Base-by-base conservation (phyloP, 2,329 filamentous ascomycete genomes). In the Samsoniella hepiali region DNA sequence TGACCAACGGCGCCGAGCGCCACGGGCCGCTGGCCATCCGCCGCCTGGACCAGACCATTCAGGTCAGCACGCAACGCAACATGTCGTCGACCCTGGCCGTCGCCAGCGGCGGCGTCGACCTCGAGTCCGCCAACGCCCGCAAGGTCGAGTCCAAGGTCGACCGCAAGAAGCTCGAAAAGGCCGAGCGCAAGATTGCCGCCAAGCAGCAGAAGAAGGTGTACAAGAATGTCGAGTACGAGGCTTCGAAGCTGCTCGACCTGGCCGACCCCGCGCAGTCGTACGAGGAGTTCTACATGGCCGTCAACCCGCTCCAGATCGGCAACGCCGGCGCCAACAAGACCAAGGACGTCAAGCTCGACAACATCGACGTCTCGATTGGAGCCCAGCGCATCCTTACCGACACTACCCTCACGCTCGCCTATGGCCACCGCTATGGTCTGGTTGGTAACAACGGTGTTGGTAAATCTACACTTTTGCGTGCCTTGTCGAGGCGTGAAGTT, bases 381-480 rank as follows among this genome's bases (percentile, higher is more conserved):
- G 94, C 94, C 63, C 84, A 87, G 72, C 88, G 95, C 65, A 99
- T 99, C 68, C 80, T 98, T 69, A 91, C 90, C 51, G 94, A 99
- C 75, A 97, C 94, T 55, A 91, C 87, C 60, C 81, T 99, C 64
- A 97, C 93, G 1, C 82, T 99, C 67, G 89, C 95, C 0, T 97
- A 96, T 75, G 93, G 94, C 60, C 89, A 93, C 73, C 88, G 95
- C 68, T 99, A 99, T 77, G 95, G 95, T 87, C 82, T 99, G 68
- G 95, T 99, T 69, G 95, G 95, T 84, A 91, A 98, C 83, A 99
- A 99, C 85, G 95, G 95, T 92, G 94, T 99, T 68, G 95, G 91
- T 84, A 94, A 95, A 84, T 92, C 92, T 74, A 99, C 95, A n/a
- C 81, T 99, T 67, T 84, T 99, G 66, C 86, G 95, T 69, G 95